phyloP scores from a whole-genome alignment of 441 rosid species.

The Flueggea neowawraea region DNA sequence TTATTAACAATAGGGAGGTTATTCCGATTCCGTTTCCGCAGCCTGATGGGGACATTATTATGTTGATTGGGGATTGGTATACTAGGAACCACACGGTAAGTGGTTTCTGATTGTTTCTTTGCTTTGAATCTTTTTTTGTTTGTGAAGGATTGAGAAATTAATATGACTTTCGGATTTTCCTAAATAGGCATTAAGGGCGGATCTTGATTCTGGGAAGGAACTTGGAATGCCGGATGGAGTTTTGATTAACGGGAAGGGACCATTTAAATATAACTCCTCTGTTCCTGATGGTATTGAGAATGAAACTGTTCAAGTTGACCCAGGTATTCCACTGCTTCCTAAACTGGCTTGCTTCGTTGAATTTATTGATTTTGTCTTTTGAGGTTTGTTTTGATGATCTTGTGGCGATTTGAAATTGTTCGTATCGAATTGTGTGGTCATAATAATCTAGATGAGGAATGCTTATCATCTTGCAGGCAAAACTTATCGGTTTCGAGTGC shows the following conservation, averaged over 20 bases:
- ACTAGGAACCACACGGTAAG: slow-evolving; percentile 73
- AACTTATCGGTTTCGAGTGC: slow-evolving; percentile 65
- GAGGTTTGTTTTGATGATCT: too few species aligned
- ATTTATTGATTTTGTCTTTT: too few species aligned
- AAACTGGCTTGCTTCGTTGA: too few species aligned
- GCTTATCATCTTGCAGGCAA: slow-evolving; percentile 45
- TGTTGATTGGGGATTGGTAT: slow-evolving; percentile 92
- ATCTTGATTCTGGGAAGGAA: slow-evolving; percentile 77
- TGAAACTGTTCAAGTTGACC: slow-evolving; percentile 66
- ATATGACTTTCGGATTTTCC: background rate
- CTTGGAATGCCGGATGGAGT: slow-evolving; percentile 97
- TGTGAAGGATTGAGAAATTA: background rate
- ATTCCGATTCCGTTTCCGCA: slow-evolving; percentile 71
- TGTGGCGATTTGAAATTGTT: too few species aligned
- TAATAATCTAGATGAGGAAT: too few species aligned
- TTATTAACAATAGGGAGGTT: slow-evolving; percentile 55
- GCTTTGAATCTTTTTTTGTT: background rate
- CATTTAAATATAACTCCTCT: slow-evolving; percentile 63
- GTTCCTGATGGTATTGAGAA: slow-evolving; percentile 81
- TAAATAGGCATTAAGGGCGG: slow-evolving; percentile 62
- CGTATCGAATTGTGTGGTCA: too few species aligned
- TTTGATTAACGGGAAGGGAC: slow-evolving; percentile 93
- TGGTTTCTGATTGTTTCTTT: slow-evolving; percentile 3
- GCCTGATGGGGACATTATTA: slow-evolving; percentile 73
- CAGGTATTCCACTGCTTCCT: slow-evolving; percentile 38